phyloP scores from a whole-genome alignment of 2,329 filamentous ascomycete species.

The Podosphaera xanthii region DNA sequence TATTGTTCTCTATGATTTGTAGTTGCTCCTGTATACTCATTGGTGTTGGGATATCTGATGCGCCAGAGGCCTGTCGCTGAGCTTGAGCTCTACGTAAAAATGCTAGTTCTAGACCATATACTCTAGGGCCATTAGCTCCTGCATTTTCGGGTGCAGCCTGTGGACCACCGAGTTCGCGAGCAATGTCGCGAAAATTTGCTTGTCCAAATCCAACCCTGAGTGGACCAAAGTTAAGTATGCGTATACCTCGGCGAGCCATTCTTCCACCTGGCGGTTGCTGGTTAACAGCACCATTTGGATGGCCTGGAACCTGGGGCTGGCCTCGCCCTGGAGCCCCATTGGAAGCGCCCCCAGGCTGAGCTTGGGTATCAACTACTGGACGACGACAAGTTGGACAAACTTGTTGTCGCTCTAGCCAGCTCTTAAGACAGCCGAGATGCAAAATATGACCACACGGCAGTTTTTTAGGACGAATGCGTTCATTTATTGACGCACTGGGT shows the following conservation, averaged over 20 bases:
- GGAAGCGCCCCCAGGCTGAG: conserved; percentile 13
- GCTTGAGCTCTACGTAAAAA: conserved; percentile 11
- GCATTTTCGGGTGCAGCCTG: conserved; percentile 18
- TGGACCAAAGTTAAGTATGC: conserved; percentile 51
- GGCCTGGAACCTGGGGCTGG: conserved; percentile 16
- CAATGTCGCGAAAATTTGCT: conserved; percentile 42
- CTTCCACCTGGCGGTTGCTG: conserved; percentile 16
- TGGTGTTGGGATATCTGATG: conserved; percentile 4
- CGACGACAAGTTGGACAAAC: conserved; percentile 86
- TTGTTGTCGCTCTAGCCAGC: conserved; percentile 93
- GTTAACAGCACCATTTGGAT: conserved; percentile 17
- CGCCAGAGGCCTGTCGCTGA: not conserved
- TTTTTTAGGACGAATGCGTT: conserved; percentile 78
- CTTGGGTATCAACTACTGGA: conserved; percentile 38
- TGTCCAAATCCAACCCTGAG: conserved; percentile 50
- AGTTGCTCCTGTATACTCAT: conserved; percentile 34
- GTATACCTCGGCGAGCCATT: conserved; percentile 20
- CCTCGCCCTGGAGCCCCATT: conserved; percentile 11
- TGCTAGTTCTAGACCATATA: conserved; percentile 17
- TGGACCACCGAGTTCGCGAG: conserved; percentile 33
- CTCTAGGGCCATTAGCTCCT: conserved; percentile 10
- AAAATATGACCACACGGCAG: conserved; percentile 89
- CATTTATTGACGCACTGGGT: conserved; percentile 32
- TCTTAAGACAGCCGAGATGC: conserved; percentile 82
- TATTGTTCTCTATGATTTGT: conserved; percentile 40